phyloP scores from a whole-genome alignment of 768 basidiomycete genomes.

The Lactarius hatsudake region DNA sequence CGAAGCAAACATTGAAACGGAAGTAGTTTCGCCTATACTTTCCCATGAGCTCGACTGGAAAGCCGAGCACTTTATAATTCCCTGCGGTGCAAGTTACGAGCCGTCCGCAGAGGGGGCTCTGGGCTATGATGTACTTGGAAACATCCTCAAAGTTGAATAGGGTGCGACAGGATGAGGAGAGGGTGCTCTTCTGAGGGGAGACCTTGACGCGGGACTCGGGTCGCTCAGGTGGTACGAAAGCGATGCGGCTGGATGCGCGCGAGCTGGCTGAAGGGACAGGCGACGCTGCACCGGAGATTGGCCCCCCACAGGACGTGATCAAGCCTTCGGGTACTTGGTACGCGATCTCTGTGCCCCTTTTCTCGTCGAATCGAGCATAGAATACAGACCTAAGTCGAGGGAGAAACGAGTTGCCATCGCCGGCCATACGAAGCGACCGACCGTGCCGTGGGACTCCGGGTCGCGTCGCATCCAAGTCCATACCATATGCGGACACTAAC shows the following conservation, averaged over 20 bases:
- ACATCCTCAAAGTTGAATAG: conserved; percentile 91
- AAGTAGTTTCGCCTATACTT: conserved; percentile 86
- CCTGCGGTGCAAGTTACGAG: conserved; percentile 84
- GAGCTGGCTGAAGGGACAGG: conserved; percentile 41
- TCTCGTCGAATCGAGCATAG: conserved; percentile 84
- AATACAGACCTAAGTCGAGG: conserved; percentile 82
- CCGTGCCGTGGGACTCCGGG: no score
- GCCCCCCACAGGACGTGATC: conserved; percentile 46
- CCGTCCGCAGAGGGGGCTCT: conserved; percentile 77
- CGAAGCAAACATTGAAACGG: conserved; percentile 93
- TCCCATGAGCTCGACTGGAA: conserved; percentile 74
- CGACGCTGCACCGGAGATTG: conserved; percentile 34
- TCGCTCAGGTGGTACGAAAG: conserved; percentile 45
- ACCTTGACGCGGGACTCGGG: conserved; percentile 42
- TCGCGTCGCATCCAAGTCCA: no score
- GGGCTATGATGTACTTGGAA: conserved; percentile 92
- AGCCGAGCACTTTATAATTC: conserved; percentile 85
- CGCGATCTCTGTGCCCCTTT: conserved; percentile 44
- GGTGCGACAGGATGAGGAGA: conserved; percentile 44
- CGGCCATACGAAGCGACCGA: conserved; percentile 37
- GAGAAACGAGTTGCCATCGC: conserved; percentile 65
- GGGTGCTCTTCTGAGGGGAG: conserved; percentile 36
- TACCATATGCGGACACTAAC: no score
- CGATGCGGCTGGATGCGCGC: conserved; percentile 45
- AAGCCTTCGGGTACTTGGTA: conserved; percentile 94